Base-by-base conservation (phyloP, 2,329 filamentous ascomycete genomes). In the Geosmithia putterillii region DNA sequence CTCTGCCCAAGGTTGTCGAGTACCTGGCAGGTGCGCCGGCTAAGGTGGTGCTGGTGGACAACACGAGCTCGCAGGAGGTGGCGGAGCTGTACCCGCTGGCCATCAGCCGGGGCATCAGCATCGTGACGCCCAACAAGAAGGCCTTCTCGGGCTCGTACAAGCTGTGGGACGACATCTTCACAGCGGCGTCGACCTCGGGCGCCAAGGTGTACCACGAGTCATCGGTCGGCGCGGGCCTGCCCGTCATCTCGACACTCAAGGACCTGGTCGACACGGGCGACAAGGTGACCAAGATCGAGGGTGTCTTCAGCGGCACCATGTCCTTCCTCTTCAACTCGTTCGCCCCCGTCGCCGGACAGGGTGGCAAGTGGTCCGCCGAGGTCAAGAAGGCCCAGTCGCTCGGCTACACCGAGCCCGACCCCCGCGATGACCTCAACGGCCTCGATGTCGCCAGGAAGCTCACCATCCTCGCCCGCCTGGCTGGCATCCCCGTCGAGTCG, bases 81-180 rank as follows among this genome's bases (percentile, higher is more conserved):
- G 92, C 90, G 41, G 76, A 85, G 47, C 67, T 76, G 23, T 98
- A 98, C 63, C 89, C 92, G 1, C 62, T 74, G 40, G 86, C 94
- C 62, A 70, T 98, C 47, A 74, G 76, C 55, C 77, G 79, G 49
- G 90, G 89, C 12, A 81, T 98, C 62, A 90, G 80, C 63, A 79
- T 98, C 54, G 86, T 96, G 22, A 98, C 92, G 1, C 89, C 92
- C 38, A 98, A 96, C 73, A 98, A 98, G 72, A 98, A 98, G 67
- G 90, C 85, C 14, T 98, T 98, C 66, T 94, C 87, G 0, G 81
- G 84, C 45, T 79, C 77, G 39, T 80, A 86, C 55, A 71, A 79
- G 52, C 70, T 95, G 44, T 98, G 90, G 89, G 76, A 86, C 56
- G 78, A 84, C 49, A 95, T 98, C 57, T 94, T 94, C 63, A 66